A percentile compares a stretch with the other conserved stretches of the same genome.
Evolutionary conservation across 768 basidiomycete species (phyloP).

Genomic region (Tephrocybe rancida): DNA sequence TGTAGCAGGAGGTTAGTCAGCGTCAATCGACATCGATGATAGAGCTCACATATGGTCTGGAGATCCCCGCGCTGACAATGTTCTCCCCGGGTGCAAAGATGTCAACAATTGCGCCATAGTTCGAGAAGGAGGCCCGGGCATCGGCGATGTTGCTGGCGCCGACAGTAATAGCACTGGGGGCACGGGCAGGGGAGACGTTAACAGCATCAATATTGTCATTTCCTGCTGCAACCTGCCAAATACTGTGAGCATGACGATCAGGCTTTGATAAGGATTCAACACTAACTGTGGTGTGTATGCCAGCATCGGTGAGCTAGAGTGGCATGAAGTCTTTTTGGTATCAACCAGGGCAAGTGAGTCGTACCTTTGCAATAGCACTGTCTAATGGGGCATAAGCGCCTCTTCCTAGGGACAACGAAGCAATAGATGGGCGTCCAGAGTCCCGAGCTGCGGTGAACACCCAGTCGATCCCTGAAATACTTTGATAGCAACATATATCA

Average conservation of each 20-base stretch:
- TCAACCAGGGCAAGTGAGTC: not conserved
- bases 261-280: not conserved
- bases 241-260: not conserved
- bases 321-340: not conserved
- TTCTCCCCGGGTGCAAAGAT: not conserved
- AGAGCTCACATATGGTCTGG: not conserved
- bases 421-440: constrained; percentile 39
- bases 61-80: not conserved
- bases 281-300: not conserved
- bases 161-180: not conserved
- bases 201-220: not conserved
- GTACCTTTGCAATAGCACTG: not conserved
- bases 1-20: not conserved
- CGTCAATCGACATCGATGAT: not conserved
- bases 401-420: not conserved
- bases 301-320: not conserved
- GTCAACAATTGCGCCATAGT: not conserved
- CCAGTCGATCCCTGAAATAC: constrained; percentile 51
- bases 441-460: constrained; percentile 56
- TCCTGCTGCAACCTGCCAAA: not conserved
- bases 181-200: not conserved
- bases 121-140: not conserved
- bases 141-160: not conserved
- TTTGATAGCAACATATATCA: not conserved
- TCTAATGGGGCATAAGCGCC: not conserved